phyloP scores from a whole-genome alignment of 78 protist species.

The Acrasis kona region DNA sequence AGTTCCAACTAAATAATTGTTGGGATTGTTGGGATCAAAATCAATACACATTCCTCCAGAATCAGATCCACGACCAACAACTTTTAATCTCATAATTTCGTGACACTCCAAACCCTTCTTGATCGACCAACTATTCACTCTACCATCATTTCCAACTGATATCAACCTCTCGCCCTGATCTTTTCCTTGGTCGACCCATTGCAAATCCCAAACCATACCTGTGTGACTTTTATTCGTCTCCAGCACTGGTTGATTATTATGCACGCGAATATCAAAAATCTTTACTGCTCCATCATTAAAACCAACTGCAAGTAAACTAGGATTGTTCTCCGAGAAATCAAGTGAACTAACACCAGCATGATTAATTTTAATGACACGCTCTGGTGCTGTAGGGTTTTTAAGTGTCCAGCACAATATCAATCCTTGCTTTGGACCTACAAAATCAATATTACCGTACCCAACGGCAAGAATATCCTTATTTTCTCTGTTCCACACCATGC shows the following conservation, averaged over 20 bases:
- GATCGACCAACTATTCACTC: constrained; percentile 46
- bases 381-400: constrained; percentile 20
- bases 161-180: constrained; percentile 37
- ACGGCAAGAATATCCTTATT: constrained; percentile 16
- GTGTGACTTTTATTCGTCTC: constrained; percentile 24
- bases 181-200: constrained; percentile 27
- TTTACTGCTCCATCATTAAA: constrained; percentile 41
- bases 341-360: constrained; percentile 8
- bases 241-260: background rate
- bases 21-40: constrained; percentile 21
- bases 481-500: constrained; percentile 16
- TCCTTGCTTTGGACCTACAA: constrained; percentile 12
- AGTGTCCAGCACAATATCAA: constrained; percentile 30
- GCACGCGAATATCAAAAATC: constrained; percentile 42
- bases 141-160: constrained; percentile 59
- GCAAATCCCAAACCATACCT: constrained; percentile 50
- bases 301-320: constrained; percentile 49
- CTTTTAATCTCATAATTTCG: constrained; percentile 27
- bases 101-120: constrained; percentile 46
- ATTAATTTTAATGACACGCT: constrained; percentile 2
- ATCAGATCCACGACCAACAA: background rate
- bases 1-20: constrained; percentile 50
- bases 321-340: constrained; percentile 8
- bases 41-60: constrained; percentile 36
- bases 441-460: constrained; percentile 17